Conservation (phyloP, 768 basidiomycete species). For the Scleroderma citrinum region DNA sequence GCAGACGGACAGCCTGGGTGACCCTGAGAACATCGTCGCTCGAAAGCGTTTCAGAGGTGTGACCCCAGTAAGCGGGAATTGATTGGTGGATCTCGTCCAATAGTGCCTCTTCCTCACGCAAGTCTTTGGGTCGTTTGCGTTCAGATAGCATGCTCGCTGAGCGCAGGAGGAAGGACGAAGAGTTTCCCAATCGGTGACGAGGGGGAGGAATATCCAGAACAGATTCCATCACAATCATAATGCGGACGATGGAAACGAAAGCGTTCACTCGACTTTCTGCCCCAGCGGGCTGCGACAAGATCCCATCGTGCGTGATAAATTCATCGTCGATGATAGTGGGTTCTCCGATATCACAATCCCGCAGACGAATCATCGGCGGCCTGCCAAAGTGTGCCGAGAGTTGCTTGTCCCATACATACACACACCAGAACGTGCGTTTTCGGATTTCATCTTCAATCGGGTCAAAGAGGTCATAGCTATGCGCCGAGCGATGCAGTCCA, state of each 20-base stretch:
- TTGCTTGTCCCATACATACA: conserved; percentile 96
- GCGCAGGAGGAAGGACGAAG: conserved; percentile 71
- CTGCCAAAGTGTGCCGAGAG: conserved; percentile 84
- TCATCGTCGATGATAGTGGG: conserved; percentile 86
- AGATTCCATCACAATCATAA: conserved; percentile 85
- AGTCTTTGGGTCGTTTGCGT: conserved; percentile 52
- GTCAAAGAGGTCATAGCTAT: conserved; percentile 83
- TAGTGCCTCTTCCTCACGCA: conserved; percentile 74
- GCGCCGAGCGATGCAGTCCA: conserved; percentile 82
- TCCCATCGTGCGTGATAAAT: conserved; percentile 69
- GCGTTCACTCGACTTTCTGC: conserved; percentile 74
- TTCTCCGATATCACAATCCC: conserved; percentile 90
- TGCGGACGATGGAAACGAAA: conserved; percentile 69
- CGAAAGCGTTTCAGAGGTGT: conserved; percentile 72
- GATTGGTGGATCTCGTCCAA: conserved; percentile 73
- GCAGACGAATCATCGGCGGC: conserved; percentile 77
- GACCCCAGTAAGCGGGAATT: conserved; percentile 74
- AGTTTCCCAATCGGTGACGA: conserved; percentile 47
- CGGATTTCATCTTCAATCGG: conserved; percentile 87
- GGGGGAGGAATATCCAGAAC: conserved; percentile 79
- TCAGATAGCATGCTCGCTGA: conserved; percentile 67
- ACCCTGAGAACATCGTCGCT: conserved; percentile 84
- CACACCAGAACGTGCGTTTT: conserved; percentile 95
- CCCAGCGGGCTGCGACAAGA: conserved; percentile 60
- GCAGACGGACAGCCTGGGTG: conserved; percentile 81